phyloP scores from a whole-genome alignment of 345 rosid species.

The Geranium rotundifolium region DNA sequence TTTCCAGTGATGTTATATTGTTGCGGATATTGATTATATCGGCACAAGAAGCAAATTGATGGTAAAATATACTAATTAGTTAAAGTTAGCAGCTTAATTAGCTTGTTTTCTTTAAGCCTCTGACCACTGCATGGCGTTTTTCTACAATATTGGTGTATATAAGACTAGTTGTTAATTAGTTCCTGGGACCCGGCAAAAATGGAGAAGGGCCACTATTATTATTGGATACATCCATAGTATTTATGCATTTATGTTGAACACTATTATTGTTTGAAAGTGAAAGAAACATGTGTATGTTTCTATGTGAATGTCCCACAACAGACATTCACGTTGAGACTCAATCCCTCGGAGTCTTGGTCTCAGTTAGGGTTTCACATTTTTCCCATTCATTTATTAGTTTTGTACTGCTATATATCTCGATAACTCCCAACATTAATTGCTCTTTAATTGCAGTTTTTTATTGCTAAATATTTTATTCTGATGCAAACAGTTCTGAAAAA shows the following conservation, averaged over 20 bases:
- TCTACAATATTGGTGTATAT: too few relatives aligned
- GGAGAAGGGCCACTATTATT: not conserved
- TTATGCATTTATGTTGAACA: not conserved
- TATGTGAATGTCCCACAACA: conserved; percentile 57
- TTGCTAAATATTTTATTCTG: too few relatives aligned
- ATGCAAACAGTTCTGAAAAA: too few relatives aligned
- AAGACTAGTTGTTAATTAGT: not conserved
- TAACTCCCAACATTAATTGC: conserved; percentile 1
- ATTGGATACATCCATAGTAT: too few relatives aligned
- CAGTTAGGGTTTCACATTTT: conserved; percentile 28
- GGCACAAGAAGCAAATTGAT: not conserved
- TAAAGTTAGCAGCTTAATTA: not conserved
- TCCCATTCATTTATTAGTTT: conserved; percentile 4
- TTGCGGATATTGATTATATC: not conserved
- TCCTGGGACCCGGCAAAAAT: not conserved
- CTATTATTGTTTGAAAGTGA: not conserved
- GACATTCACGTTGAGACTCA: conserved; percentile 54
- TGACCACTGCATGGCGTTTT: too few relatives aligned
- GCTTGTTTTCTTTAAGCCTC: not conserved
- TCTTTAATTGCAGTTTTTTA: too few relatives aligned
- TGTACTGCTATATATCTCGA: conserved; percentile 14
- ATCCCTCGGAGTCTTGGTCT: conserved; percentile 32
- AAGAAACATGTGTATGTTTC: conserved; percentile 14
- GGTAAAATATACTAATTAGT: not conserved
- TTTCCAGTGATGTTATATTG: not conserved